These are phyloP conservation scores for Cordyceps tenuipes DNA, from an alignment of 2,329 filamentous ascomycete species.

Conservation along the genomic window DNA sequence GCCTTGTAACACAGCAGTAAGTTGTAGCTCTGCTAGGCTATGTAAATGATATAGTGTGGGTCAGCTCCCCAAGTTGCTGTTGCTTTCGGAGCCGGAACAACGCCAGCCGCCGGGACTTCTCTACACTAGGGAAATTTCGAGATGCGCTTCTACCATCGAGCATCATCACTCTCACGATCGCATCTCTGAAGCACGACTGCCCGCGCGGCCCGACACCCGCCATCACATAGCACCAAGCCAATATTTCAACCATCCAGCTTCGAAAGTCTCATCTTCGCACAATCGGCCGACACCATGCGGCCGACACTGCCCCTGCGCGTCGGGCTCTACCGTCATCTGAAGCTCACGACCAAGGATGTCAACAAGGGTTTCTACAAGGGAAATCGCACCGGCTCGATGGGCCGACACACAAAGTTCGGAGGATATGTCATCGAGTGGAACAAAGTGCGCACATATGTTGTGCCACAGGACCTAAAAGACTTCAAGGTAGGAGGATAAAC, in stretches of 20 bases:
- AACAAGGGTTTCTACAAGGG: constrained; percentile 97
- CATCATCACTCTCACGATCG: background rate
- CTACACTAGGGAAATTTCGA: constrained; percentile 6
- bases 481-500: constrained; percentile 56
- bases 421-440: constrained; percentile 75
- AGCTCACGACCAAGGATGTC: constrained; percentile 86
- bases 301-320: constrained; percentile 56
- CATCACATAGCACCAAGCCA: no score
- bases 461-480: constrained; percentile 57
- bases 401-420: constrained; percentile 73
- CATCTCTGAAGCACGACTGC: background rate
- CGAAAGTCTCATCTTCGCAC: background rate
- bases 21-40: background rate
- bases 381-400: constrained; percentile 80
- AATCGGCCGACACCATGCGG: constrained; percentile 40
- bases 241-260: background rate
- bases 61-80: background rate
- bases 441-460: constrained; percentile 87
- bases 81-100: constrained; percentile 26
- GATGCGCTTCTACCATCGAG: background rate
- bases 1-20: background rate
- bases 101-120: constrained; percentile 14
- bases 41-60: constrained; percentile 2
- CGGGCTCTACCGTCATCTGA: constrained; percentile 62
- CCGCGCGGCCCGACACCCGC: background rate